Evolutionary conservation across 208 protist genomes (phyloP).

Genomic region (Vickermania ingenoplastis): DNA sequence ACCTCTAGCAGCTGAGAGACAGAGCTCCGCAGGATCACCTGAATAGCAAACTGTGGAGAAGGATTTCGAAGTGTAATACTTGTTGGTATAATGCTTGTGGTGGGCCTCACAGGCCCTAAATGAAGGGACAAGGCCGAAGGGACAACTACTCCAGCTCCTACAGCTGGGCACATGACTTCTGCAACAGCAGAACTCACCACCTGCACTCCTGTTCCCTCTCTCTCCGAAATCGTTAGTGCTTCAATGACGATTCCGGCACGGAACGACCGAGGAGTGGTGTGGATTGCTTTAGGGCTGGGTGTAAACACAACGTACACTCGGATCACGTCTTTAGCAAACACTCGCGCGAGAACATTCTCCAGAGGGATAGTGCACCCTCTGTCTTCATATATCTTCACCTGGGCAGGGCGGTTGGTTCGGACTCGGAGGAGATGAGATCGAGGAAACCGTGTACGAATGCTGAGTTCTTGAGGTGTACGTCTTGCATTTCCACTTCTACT

Average conservation of each 20-base stretch:
- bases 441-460: constrained; percentile 49
- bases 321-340: constrained; percentile 51
- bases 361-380: constrained; percentile 53
- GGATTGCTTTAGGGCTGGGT: constrained; percentile 36
- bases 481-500: no score
- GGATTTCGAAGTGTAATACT: no score
- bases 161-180: no score
- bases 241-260: constrained; percentile 67
- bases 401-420: constrained; percentile 63
- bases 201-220: no score
- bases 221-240: constrained; percentile 29
- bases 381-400: constrained; percentile 71
- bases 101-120: no score
- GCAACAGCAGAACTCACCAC: no score
- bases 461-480: constrained; percentile 51
- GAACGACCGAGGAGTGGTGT: constrained; percentile 30
- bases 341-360: constrained; percentile 34
- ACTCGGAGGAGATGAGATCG: constrained; percentile 58
- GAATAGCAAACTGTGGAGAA: no score
- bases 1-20: no score
- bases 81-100: no score
- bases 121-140: no score
- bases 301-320: constrained; percentile 62
- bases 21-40: no score
- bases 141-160: no score